Evolutionary conservation across 257 asterid species (phyloP), one percentile per base, ranked within the genome.

Genomic region (Voacanga thouarsii): DNA sequence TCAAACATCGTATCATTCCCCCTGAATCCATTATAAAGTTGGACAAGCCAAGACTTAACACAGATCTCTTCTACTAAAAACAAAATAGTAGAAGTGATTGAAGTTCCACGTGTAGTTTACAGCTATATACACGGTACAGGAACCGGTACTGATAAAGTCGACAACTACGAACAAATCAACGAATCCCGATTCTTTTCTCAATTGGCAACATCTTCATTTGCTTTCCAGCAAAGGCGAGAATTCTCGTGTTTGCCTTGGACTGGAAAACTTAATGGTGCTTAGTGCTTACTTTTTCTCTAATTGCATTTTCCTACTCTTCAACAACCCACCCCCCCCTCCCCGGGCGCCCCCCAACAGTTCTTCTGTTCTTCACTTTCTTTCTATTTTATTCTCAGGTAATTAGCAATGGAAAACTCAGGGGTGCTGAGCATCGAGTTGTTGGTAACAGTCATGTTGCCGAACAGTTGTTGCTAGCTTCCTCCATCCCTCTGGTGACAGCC

Each of bases 51-150:
- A 37, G 71, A 66, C 43, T 28, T 28, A 33, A 18, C 18, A 12
- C 18, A 26, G 23, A 63, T 63, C 28, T 63, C 50, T 16, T 18
- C 26, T 30, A 66, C 28, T 67, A 18, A 7, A 30, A 41, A 4
- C 72, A 67, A 67, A 67, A 67, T 67, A 67, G n/a, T 23, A 67
- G 14, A 19, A 67, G 28, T 67, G 24, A 65, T 65, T 65, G 45
- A 18, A 65, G 12, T 63, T 18, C 69, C 44, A 30, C 18, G 0
- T 53, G 72, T 19, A 50, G 1, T 67, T 67, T 67, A 23, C 45
- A 33, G 41, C 43, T 63, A 15, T 28, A 63, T 63, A 26, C 43
- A 63, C 12, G 41, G 21, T 43, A 28, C 69, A 63, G 69, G 69
- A 63, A 26, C 69, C 12, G 19, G 41, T 24, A 26, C 23, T 28